A percentile compares a stretch with the other conserved stretches of the same genome.
These are phyloP conservation scores for Fomes fomentarius DNA, from an alignment of 1,284 basidiomycete genomes.

Conservation along the genomic window DNA sequence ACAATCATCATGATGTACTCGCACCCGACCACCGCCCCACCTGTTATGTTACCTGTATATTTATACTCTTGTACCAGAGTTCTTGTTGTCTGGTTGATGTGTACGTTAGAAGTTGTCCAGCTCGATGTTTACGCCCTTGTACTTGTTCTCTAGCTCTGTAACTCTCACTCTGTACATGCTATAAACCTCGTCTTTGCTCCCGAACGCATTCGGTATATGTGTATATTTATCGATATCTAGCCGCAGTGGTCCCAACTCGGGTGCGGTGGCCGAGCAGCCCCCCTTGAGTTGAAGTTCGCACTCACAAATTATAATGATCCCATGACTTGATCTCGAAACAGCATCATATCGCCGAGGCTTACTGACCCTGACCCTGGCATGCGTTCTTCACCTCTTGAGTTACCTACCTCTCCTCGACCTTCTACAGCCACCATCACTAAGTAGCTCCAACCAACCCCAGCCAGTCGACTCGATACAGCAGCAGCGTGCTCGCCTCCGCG, in stretches of 20 bases:
- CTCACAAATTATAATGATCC: not conserved
- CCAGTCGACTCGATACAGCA: too few relatives aligned
- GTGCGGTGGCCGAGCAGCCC: too few relatives aligned
- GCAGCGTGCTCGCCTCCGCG: not conserved
- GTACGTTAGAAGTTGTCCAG: not conserved
- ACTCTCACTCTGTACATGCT: not conserved
- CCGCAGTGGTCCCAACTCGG: too few relatives aligned
- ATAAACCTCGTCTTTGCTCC: not conserved
- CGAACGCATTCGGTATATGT: too few relatives aligned
- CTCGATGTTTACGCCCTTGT: not conserved
- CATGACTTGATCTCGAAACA: conserved; percentile 3
- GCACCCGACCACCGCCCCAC: not conserved
- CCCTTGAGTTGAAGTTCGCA: too few relatives aligned
- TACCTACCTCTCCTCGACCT: not conserved
- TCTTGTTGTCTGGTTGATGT: not conserved
- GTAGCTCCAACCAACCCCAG: too few relatives aligned
- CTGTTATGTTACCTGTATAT: not conserved
- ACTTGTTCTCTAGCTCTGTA: conserved; percentile 1
- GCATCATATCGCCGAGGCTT: not conserved
- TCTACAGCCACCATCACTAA: not conserved
- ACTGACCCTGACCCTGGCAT: not conserved
- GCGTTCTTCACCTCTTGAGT: not conserved
- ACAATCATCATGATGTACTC: not conserved
- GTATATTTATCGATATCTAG: too few relatives aligned
- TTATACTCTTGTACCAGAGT: not conserved